Conservation (phyloP, 1,139 yeast species). For the Kodamaea fungicola region DNA sequence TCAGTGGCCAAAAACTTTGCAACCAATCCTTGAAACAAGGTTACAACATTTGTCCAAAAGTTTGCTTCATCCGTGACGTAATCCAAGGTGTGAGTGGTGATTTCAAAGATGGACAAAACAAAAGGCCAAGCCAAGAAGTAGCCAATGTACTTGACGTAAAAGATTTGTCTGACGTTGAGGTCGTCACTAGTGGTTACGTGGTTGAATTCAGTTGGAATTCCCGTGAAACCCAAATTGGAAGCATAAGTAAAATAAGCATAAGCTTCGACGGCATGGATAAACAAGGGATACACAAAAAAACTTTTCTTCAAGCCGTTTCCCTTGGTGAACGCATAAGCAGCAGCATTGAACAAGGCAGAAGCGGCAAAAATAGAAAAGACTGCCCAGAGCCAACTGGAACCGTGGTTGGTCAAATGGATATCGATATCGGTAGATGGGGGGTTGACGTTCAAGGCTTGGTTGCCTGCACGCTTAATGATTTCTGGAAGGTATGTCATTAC, state of each 20-base stretch:
- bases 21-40: conserved; percentile 22
- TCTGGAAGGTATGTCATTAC: conserved; percentile 11
- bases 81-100: conserved; percentile 38
- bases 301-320: conserved; percentile 31
- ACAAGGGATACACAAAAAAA: conserved; percentile 44
- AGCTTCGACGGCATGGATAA: conserved; percentile 45
- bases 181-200: conserved; percentile 40
- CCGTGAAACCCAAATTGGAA: conserved; percentile 64
- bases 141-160: conserved; percentile 62
- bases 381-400: conserved; percentile 73
- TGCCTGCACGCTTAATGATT: conserved; percentile 22
- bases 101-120: conserved; percentile 44
- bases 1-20: conserved; percentile 42
- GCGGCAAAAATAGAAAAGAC: conserved; percentile 50
- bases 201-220: conserved; percentile 50
- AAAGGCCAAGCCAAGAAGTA: conserved; percentile 66
- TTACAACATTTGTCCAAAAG: conserved; percentile 22
- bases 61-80: conserved; percentile 29
- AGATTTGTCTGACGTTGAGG: conserved; percentile 55
- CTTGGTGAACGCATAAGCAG: conserved; percentile 36
- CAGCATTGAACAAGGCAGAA: conserved; percentile 39
- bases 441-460: conserved; percentile 50
- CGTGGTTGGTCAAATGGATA: conserved; percentile 54
- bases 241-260: conserved; percentile 62
- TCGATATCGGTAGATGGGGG: conserved; percentile 39